Evolutionary conservation across 306 rosid species (phyloP), one percentile per base, ranked within the genome.

Genomic region (Abrus pulchellus): DNA sequence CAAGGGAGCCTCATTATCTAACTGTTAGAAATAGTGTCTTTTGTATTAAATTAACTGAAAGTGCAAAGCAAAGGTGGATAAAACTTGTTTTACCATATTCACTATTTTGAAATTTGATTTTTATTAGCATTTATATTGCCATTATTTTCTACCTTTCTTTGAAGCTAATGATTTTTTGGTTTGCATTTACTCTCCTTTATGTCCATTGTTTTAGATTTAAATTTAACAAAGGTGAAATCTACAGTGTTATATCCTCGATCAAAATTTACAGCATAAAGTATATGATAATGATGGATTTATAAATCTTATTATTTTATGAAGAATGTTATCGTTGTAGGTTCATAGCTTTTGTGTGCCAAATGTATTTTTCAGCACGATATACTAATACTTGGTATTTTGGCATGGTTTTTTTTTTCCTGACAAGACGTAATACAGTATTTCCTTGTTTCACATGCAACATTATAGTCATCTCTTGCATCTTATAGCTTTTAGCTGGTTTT

Each of bases 191-290:
- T 41, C 20, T 2, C 44, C 48, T 14, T 50, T 29, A 32, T 59
- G 67, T 82, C 48, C 60, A 50, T 84, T 47, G 10, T 29, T 68
- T 70, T 68, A 1, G 1, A 9, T 14, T 72, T 63, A 41, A 61
- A 29, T 75, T 81, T 79, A 70, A 14, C 54, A 52, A 64, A 78
- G 84, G 84, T 82, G 85, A 83, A 91, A 79, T 82, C 87, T 79
- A 81, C 88, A 82, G 90, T 80, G 52, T 14, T 84, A 85, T 30
- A 9, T 49, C 72, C 48, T 1, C 33, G 44, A 61, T 38, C 7
- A 38, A 5, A 74, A 28, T 74, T 86, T 83, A 86, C 89, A 86
- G 87, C 77, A 40, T 73, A 86, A 81, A 85, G 88, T 59, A 54
- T 75, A 59, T 56, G 41, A 32, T 41, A 63, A 83, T 77, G 28